phyloP scores from a whole-genome alignment of 371 early-diverging fungal species.

The Mucor mucedo region DNA sequence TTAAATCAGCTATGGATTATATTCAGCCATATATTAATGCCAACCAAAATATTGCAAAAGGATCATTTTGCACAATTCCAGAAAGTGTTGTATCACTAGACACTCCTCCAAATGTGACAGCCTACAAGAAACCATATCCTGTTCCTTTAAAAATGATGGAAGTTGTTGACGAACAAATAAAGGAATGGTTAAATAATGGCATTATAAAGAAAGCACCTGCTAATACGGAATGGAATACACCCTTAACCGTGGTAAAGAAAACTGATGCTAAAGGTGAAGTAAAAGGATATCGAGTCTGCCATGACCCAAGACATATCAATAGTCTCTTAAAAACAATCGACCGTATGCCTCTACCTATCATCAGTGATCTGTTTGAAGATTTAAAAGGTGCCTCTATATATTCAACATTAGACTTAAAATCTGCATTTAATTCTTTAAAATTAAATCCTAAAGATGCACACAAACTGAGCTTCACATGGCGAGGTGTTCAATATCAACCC shows the following conservation, averaged over 20 bases:
- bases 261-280: constrained; percentile 17
- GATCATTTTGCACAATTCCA: constrained; percentile 12
- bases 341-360: constrained; percentile 14
- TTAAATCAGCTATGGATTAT: neutral
- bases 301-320: constrained; percentile 22
- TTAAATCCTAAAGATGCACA: constrained; percentile 2
- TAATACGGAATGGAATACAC: constrained; percentile 10
- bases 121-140: constrained; percentile 13
- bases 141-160: neutral
- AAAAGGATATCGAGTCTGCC: constrained; percentile 15
- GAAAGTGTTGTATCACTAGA: constrained; percentile 11
- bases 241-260: constrained; percentile 13
- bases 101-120: constrained; percentile 4
- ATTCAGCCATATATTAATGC: constrained; percentile 8
- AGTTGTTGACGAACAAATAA: constrained; percentile 8
- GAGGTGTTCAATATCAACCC: constrained; percentile 5
- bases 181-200: constrained; percentile 8
- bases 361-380: constrained; percentile 22
- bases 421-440: constrained; percentile 16
- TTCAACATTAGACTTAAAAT: constrained; percentile 17
- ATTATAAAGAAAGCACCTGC: constrained; percentile 7
- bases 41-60: constrained; percentile 10
- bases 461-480: constrained; percentile 15
- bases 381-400: constrained; percentile 11
- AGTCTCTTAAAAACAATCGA: constrained; percentile 1